phyloP scores from a whole-genome alignment of 164 flowering plant species.

The Kalanchoe fedtschenkoi region DNA sequence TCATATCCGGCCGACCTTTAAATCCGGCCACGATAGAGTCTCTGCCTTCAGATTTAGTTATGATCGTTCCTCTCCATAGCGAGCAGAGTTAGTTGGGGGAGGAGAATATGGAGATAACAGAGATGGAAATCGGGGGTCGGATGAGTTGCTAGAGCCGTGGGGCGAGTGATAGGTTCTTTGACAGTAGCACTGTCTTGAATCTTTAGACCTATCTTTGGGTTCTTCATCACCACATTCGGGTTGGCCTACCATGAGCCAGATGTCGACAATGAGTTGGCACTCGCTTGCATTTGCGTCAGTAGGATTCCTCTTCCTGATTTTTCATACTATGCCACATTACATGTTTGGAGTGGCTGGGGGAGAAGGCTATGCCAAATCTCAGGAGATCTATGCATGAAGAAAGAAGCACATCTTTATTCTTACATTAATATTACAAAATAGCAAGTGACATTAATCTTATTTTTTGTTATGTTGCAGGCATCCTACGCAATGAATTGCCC shows the following conservation, averaged over 20 bases:
- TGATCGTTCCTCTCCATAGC: no score
- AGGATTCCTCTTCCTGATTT: conserved; percentile 42
- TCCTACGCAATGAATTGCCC: conserved; percentile 50
- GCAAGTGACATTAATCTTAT: no score
- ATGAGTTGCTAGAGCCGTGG: no score
- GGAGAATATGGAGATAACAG: no score
- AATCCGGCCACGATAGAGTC: no score
- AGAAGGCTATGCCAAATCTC: conserved; percentile 57
- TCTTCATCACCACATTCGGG: conserved; percentile 63
- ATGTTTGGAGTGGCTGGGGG: conserved; percentile 57
- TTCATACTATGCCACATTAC: conserved; percentile 60
- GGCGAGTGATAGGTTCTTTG: conserved; percentile 35
- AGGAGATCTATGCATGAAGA: conserved; percentile 30
- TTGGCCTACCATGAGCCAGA: conserved; percentile 35
- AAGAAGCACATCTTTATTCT: no score
- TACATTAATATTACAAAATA: no score
- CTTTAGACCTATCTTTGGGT: conserved; percentile 66
- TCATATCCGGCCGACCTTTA: no score
- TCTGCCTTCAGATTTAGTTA: no score
- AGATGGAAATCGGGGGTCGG: no score
- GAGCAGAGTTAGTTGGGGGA: no score
- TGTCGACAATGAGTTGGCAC: conserved; percentile 36
- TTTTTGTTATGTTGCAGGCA: no score
- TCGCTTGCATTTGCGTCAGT: conserved; percentile 29
- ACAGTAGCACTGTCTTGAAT: conserved; percentile 68